phyloP scores from a whole-genome alignment of 805 yeast species.

The Jamesozyma spencerorum region DNA sequence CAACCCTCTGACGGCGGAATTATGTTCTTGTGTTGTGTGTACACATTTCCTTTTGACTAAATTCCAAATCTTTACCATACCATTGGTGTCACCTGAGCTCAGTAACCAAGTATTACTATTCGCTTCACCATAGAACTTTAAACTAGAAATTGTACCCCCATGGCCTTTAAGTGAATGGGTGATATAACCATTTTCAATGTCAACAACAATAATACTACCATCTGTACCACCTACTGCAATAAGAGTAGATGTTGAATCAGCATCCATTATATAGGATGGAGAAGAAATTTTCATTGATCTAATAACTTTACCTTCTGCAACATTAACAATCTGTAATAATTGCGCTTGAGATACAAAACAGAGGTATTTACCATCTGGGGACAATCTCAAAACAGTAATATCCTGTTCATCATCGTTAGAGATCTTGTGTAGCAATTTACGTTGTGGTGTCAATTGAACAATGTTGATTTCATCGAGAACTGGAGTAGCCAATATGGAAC shows the following conservation, averaged over 20 bases:
- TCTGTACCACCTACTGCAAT: conserved; percentile 94
- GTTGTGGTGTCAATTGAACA: conserved; percentile 44
- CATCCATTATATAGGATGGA: conserved; percentile 70
- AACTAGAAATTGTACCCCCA: conserved; percentile 75
- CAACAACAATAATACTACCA: conserved; percentile 87
- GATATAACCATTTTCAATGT: conserved; percentile 73
- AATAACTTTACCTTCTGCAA: conserved; percentile 28
- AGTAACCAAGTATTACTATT: conserved; percentile 67
- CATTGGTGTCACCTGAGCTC: conserved; percentile 60
- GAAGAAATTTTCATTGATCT: conserved; percentile 57
- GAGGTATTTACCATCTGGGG: conserved; percentile 65
- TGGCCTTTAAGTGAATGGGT: conserved; percentile 93
- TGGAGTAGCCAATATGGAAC: conserved; percentile 65
- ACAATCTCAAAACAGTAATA: conserved; percentile 62
- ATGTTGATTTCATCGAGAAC: conserved; percentile 68
- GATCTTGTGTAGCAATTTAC: conserved; percentile 40
- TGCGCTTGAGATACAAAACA: conserved; percentile 79
- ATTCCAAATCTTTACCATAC: conserved; percentile 53
- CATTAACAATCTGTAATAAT: conserved; percentile 56
- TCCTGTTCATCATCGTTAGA: conserved; percentile 78
- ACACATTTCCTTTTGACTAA: conserved; percentile 60
- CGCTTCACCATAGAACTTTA: conserved; percentile 64
- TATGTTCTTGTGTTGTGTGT: conserved; percentile 62
- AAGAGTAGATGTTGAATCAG: conserved; percentile 73
- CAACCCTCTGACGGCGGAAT: conserved; percentile 77